Percentiles rank a stretch among this genome's conserved stretches.
Conservation (phyloP, 2,329 filamentous ascomycete species). For the Fusarium tuaranense region DNA sequence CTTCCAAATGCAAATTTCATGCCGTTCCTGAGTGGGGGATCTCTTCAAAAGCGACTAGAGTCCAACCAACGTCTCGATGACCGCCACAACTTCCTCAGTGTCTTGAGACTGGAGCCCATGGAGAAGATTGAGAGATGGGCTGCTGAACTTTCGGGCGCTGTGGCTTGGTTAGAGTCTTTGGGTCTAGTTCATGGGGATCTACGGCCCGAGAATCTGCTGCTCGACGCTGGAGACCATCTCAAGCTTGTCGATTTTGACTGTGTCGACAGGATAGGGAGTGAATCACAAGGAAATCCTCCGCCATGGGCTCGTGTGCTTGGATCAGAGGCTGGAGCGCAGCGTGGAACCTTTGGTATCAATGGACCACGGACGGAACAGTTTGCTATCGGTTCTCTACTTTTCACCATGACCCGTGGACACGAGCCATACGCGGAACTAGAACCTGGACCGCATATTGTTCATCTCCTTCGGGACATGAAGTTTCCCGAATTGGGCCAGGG, state of each 20-base stretch:
- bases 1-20: no score
- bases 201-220: not conserved
- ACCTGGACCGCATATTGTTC: not conserved
- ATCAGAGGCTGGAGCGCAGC: not conserved
- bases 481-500: not conserved
- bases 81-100: not conserved
- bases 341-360: not conserved
- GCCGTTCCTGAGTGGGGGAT: no score
- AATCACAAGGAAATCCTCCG: not conserved
- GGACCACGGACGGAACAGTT: not conserved
- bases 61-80: not conserved
- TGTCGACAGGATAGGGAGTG: not conserved
- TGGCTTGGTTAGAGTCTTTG: not conserved
- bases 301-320: not conserved
- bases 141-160: not conserved
- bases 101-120: not conserved
- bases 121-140: not conserved
- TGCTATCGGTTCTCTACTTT: not conserved
- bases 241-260: not conserved
- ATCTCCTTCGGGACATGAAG: not conserved
- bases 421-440: not conserved
- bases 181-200: not conserved
- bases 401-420: not conserved
- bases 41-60: no score
- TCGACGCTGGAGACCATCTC: not conserved